Evolutionary conservation across 176 grass and related monocot species (phyloP).

Genomic region (Hordeum marinum): DNA sequence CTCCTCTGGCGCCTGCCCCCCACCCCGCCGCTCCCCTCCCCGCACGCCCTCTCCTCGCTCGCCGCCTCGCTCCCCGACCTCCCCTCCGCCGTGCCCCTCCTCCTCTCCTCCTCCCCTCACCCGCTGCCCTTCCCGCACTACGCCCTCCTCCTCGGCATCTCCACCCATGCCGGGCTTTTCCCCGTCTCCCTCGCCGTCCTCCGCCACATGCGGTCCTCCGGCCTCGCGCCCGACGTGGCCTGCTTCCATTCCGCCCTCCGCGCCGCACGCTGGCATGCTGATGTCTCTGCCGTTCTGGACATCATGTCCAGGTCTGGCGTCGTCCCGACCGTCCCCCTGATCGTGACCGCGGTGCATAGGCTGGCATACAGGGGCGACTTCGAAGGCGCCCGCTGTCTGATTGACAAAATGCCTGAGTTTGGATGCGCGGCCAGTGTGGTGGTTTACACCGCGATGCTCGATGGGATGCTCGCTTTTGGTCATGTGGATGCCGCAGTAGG

Average conservation of each 20-base stretch:
- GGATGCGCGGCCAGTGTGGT: constrained; percentile 56
- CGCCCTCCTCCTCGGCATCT: constrained; percentile 39
- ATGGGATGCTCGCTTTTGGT: constrained; percentile 48
- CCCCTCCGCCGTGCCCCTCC: constrained; percentile 32
- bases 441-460: constrained; percentile 63
- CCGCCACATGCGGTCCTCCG: constrained; percentile 38
- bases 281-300: constrained; percentile 37
- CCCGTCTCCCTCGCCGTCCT: constrained; percentile 39
- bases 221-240: constrained; percentile 36
- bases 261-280: neutral
- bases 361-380: constrained; percentile 44
- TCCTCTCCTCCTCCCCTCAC: constrained; percentile 36
- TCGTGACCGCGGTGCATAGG: constrained; percentile 56
- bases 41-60: constrained; percentile 42
- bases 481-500: constrained; percentile 34
- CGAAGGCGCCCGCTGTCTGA: constrained; percentile 39
- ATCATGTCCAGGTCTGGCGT: constrained; percentile 46
- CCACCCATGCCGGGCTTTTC: constrained; percentile 33
- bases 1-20: constrained; percentile 44
- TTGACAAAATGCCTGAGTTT: constrained; percentile 53
- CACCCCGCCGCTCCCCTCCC: constrained; percentile 22
- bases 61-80: constrained; percentile 40
- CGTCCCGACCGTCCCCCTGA: constrained; percentile 40
- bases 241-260: constrained; percentile 54
- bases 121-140: constrained; percentile 41